These are phyloP conservation scores for Scopulariopsis brevicaulis DNA, from an alignment of 2,329 filamentous ascomycete species.

Conservation along the genomic window DNA sequence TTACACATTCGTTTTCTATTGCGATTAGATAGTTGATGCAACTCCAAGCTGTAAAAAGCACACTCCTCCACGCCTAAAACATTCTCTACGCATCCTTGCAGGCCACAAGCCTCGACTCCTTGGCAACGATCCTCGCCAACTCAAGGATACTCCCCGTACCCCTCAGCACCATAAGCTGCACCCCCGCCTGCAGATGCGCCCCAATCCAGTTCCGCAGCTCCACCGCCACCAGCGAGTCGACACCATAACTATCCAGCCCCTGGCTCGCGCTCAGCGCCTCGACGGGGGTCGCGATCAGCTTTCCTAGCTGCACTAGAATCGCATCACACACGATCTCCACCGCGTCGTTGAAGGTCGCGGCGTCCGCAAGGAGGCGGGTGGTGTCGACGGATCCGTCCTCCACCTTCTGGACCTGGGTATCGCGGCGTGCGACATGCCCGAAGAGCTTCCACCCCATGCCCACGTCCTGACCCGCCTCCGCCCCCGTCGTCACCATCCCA, in stretches of 20 bases:
- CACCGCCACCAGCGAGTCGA: conserved; percentile 25
- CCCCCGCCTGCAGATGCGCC: background rate
- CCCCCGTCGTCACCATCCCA: background rate
- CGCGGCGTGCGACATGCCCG: background rate
- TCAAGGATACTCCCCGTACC: background rate
- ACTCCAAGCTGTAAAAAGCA: no score
- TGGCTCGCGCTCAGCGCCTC: background rate
- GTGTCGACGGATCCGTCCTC: background rate
- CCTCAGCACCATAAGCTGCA: background rate
- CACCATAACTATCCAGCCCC: background rate
- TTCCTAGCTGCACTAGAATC: background rate
- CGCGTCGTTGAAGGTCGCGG: background rate
- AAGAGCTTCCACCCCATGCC: background rate
- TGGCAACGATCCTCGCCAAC: background rate
- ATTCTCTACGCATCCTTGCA: no score
- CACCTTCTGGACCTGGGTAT: background rate
- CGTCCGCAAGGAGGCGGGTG: background rate
- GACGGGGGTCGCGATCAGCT: background rate
- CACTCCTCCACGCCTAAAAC: no score
- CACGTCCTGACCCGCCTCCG: background rate
- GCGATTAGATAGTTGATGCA: no score
- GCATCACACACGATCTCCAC: background rate
- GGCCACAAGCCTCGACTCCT: background rate
- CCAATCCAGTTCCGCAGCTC: conserved; percentile 27
- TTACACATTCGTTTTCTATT: no score